Base-by-base conservation (phyloP, 2,329 filamentous ascomycete species). In the Pleomassaria siparia region DNA sequence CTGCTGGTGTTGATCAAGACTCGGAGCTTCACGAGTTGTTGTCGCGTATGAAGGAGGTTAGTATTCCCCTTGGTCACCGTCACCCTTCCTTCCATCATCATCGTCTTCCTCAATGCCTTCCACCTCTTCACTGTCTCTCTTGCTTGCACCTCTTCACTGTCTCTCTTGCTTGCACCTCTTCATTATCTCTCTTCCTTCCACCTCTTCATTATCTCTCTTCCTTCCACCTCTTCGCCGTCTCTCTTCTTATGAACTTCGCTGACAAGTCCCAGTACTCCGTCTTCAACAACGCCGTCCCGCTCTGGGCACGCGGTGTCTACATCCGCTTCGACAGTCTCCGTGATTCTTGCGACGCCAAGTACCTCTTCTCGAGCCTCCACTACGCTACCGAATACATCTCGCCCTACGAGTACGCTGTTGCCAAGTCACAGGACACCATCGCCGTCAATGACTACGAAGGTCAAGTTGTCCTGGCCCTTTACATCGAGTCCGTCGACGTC, bases 301-400 rank as follows among this genome's bases (percentile, higher is more conserved):
- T 60, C 26, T 59, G 63, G 41, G 46, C 33, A 40, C 49, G 51
- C 25, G 62, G 61, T 33, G 52, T 69, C 26, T 52, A 61, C 40
- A 50, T 73, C 36, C 62, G 61, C 43, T 75, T 74, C 53, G 71
- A 76, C 44, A 62, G 69, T 44, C 50, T 74, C n/a, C 51, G 55
- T 16, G 62, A 71, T 18, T 64, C 72, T n/a, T 50, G 53, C 13
- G 58, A 63, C 24, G 64, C 54, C 28, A 57, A 64, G 36, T 43
- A 57, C 7, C 48, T 62, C 16, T 53, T 70, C 7, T 40, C 55
- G 6, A 44, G 57, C 13, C 54, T 59, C 21, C 55, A 52, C 16
- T 65, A 60, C 50, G 15, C 29, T 2, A 53, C 60, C 21, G 41
- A 52, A 9, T 64, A 55, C 49, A 49, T 63, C 28, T 55, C 56